Evolutionary conservation across 108 stramenopile species (phyloP).

Genomic region (Skeletonema tropicum): DNA sequence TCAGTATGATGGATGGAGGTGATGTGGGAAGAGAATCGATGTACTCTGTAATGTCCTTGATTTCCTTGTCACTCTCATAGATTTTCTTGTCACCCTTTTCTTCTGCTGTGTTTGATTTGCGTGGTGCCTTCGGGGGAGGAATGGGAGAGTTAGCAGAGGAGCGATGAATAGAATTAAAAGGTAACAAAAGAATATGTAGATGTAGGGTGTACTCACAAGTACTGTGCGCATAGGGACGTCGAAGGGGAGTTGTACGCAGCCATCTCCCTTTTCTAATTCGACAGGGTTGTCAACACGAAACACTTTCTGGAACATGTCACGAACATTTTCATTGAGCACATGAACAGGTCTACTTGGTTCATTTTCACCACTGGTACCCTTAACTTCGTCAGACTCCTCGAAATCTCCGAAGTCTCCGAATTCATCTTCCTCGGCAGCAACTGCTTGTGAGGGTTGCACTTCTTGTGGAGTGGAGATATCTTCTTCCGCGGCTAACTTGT

Average conservation of each 20-base stretch:
- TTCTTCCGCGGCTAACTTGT: background rate
- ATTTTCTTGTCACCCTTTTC: background rate
- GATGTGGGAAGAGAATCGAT: slow-evolving; percentile 15
- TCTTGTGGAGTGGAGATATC: background rate
- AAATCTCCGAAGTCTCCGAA: slow-evolving; percentile 34
- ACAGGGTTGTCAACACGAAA: slow-evolving; percentile 14
- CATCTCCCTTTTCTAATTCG: background rate
- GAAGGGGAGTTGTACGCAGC: slow-evolving; percentile 29
- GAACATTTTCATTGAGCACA: slow-evolving; percentile 29
- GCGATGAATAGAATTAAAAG: background rate
- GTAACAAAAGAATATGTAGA: background rate
- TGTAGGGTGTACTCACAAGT: slow-evolving; percentile 21
- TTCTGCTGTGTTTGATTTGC: slow-evolving; percentile 4
- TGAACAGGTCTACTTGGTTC: slow-evolving; percentile 3
- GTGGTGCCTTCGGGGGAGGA: background rate
- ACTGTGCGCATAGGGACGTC: slow-evolving; percentile 31
- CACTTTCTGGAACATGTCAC: slow-evolving; percentile 43
- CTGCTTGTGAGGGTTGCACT: background rate
- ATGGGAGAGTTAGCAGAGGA: background rate
- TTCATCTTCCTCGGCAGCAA: slow-evolving; percentile 6
- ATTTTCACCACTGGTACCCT: background rate
- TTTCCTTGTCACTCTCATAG: slow-evolving; percentile 29
- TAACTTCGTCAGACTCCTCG: slow-evolving; percentile 31
- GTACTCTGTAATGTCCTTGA: slow-evolving; percentile 20
- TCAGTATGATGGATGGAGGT: slow-evolving; percentile 27